Base-by-base conservation (phyloP, 192 early-diverging fungal genomes). In the Backusella tarrabulga region DNA sequence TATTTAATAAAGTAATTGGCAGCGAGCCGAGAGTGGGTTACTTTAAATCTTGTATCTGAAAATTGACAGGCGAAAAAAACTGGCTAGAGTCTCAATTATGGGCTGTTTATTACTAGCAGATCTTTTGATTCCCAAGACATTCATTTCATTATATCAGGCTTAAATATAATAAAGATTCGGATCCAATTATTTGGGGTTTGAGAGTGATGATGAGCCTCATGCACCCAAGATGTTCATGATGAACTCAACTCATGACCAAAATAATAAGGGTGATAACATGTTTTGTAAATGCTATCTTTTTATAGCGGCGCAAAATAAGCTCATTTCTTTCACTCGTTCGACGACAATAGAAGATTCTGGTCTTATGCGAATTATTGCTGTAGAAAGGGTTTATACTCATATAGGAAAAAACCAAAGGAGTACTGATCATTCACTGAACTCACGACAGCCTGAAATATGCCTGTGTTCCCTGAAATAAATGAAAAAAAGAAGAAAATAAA, bases 391-490 rank as follows among this genome's bases (percentile, higher is more conserved):
- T 50, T 50, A 50, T 50, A 50, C 46, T n/a, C 46, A 50, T 19
- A 50, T 50, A n/a, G 4, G 56, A 63, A 63, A 63, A 63, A 63
- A 63, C 26, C 26, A 63, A 63, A 63, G 56, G 56, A 63, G 56
- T 63, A 63, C 23, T 63, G 56, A 26, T 63, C 56, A 63, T 26
- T 63, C 21, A 63, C 56, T 63, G 56, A 63, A 63, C 56, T 63
- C 56, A 63, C 56, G 56, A 63, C 56, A 63, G 56, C 46, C 17
- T 50, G 17, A 50, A n/a, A 50, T 17, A n/a, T 50, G 46, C 56
- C 56, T 63, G 56, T 63, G 56, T 63, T 63, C 56, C 56, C 56
- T 63, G 26, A 63, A 9, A 56, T n/a, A 56, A 56, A 56, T 44
- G 54, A 56, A 23, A 29, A 23, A 60, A 23, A 63, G 4, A 60